Percentiles rank a stretch among this genome's conserved stretches.
phyloP scores from a whole-genome alignment of 192 early-diverging fungal genomes.

The Backusella psychrophila region DNA sequence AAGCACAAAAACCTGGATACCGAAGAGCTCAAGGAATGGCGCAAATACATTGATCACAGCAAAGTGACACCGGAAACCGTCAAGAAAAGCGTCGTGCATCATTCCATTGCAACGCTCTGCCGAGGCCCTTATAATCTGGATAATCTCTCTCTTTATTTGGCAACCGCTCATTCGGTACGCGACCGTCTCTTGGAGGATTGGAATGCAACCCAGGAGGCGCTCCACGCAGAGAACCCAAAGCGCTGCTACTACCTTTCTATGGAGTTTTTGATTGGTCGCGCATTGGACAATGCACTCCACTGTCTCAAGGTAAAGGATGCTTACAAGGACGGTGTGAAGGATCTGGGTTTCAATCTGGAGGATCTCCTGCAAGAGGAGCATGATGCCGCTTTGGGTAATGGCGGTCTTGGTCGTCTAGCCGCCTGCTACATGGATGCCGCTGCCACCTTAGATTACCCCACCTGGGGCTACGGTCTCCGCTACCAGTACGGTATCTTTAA shows the following conservation, averaged over 20 bases:
- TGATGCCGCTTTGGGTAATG: constrained; percentile 97
- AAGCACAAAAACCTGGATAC: background rate
- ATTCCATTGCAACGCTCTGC: constrained; percentile 87
- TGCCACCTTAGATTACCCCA: constrained; percentile 90
- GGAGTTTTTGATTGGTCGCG: constrained; percentile 95
- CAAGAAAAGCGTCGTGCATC: constrained; percentile 82
- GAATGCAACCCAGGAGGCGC: constrained; percentile 71
- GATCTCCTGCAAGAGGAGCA: constrained; percentile 92
- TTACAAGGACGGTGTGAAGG: constrained; percentile 60
- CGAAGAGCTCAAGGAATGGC: constrained; percentile 5
- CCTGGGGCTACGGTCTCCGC: constrained; percentile 96
- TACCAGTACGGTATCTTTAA: constrained; percentile 99
- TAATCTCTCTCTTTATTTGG: constrained; percentile 89
- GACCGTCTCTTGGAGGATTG: constrained; percentile 48
- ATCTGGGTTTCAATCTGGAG: constrained; percentile 90
- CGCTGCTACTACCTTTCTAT: constrained; percentile 96
- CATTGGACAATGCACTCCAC: constrained; percentile 94
- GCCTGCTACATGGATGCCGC: constrained; percentile 98
- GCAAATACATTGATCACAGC: background rate
- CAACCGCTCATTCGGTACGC: constrained; percentile 87
- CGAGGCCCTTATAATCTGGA: constrained; percentile 89
- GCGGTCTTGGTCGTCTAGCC: constrained; percentile 93
- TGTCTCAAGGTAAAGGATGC: constrained; percentile 78
- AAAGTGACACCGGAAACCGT: constrained; percentile 62
- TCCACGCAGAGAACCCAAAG: constrained; percentile 71